Conservation (phyloP, 768 basidiomycete genomes). For the Boletus speciosus region DNA sequence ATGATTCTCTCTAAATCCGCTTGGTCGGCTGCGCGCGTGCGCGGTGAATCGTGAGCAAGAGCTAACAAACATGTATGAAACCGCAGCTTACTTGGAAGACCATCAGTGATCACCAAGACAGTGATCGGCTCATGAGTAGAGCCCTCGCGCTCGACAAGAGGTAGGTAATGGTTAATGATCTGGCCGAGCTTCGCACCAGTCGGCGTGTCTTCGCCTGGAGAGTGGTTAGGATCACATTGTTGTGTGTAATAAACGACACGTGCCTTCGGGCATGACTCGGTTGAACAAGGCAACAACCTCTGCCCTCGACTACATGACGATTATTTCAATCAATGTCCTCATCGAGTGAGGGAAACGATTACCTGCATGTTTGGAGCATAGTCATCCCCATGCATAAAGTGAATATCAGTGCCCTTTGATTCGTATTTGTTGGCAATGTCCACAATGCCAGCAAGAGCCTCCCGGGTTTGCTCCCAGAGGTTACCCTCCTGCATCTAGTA, state of each 20-base stretch:
- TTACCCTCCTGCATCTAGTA: constrained; percentile 39
- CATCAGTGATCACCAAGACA: constrained; percentile 38
- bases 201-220: constrained; percentile 34
- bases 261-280: constrained; percentile 22
- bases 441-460: constrained; percentile 40
- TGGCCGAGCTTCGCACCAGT: constrained; percentile 37
- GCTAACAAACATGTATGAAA: not conserved
- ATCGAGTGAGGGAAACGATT: not conserved
- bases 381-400: constrained; percentile 38
- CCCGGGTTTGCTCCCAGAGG: constrained; percentile 38
- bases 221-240: not conserved
- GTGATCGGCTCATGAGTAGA: constrained; percentile 34
- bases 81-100: constrained; percentile 36
- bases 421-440: constrained; percentile 36
- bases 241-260: not conserved
- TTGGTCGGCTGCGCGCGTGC: constrained; percentile 23
- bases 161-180: constrained; percentile 37
- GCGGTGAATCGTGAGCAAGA: not conserved
- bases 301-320: constrained; percentile 15
- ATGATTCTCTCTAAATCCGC: constrained; percentile 28
- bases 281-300: constrained; percentile 27
- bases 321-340: not conserved
- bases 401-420: constrained; percentile 39
- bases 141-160: constrained; percentile 27
- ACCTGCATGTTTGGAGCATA: constrained; percentile 30